phyloP scores from a whole-genome alignment of 768 basidiomycete species.

The Pleurotus cornucopiae region DNA sequence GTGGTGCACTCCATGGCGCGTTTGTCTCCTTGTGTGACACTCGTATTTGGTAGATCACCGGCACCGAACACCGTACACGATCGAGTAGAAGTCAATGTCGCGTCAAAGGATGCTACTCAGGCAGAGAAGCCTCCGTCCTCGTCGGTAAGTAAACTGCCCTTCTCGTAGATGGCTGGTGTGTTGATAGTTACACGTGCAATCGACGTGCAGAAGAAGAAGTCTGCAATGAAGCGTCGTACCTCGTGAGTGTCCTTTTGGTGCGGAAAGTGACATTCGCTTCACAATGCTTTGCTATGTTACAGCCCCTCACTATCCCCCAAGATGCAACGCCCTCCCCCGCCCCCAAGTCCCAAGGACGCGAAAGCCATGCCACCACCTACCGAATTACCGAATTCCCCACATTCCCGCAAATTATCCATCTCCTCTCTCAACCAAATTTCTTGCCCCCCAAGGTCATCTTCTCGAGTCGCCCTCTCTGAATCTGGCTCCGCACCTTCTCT shows the following conservation, averaged over 20 bases:
- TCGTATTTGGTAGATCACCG: too few relatives aligned
- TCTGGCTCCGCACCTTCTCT: slow-evolving; percentile 11
- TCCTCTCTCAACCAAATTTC: slow-evolving; percentile 26
- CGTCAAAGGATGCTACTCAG: background rate
- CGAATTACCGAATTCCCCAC: slow-evolving; percentile 11
- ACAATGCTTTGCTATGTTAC: background rate
- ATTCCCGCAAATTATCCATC: slow-evolving; percentile 17
- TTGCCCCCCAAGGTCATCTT: slow-evolving; percentile 11
- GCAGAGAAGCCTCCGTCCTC: background rate
- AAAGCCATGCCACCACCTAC: slow-evolving; percentile 10
- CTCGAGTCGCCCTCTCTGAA: slow-evolving; percentile 16
- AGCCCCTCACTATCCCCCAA: slow-evolving; percentile 2
- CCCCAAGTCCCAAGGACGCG: slow-evolving; percentile 10
- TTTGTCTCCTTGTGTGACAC: background rate
- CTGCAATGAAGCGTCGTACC: too few relatives aligned
- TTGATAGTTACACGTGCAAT: too few relatives aligned
- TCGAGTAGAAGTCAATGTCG: background rate
- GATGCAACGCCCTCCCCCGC: slow-evolving; percentile 11
- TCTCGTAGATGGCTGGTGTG: too few relatives aligned
- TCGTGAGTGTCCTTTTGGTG: too few relatives aligned
- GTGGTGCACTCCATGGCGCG: background rate
- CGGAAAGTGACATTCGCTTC: too few relatives aligned
- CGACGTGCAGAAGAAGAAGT: too few relatives aligned
- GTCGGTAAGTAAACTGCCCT: background rate
- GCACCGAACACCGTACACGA: background rate